These are phyloP conservation scores for Acer yangbiense DNA, from an alignment of 345 rosid genomes.

Conservation along the genomic window DNA sequence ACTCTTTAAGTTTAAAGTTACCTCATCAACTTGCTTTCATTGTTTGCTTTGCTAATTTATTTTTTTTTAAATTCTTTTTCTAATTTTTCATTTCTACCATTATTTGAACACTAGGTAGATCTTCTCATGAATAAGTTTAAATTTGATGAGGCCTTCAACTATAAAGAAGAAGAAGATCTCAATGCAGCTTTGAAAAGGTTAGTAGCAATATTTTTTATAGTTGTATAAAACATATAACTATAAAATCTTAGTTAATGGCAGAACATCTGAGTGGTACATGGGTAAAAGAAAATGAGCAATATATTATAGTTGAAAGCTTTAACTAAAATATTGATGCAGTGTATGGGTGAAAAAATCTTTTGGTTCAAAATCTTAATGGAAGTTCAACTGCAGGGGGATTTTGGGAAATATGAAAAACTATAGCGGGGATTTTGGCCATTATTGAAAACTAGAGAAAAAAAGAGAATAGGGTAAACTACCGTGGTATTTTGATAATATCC, in stretches of 20 bases:
- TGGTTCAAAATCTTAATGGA: no score
- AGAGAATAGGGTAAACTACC: no score
- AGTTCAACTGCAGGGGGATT: no score
- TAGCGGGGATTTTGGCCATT: no score
- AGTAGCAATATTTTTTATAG: background rate
- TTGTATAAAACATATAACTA: background rate
- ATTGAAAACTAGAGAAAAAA: no score
- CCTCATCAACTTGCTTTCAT: background rate
- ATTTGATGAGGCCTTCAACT: slow-evolving; percentile 45
- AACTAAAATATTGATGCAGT: background rate
- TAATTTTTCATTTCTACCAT: background rate
- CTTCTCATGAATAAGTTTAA: slow-evolving; percentile 38
- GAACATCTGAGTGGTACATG: background rate
- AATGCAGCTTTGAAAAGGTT: slow-evolving; percentile 40
- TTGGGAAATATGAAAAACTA: no score
- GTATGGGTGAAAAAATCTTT: no score
- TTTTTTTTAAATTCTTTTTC: background rate
- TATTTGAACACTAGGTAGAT: slow-evolving; percentile 25
- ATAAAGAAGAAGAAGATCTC: slow-evolving; percentile 33
- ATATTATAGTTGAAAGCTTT: background rate
- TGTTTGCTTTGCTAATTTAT: background rate
- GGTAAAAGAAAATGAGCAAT: no score
- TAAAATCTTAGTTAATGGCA: background rate
- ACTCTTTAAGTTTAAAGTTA: background rate
- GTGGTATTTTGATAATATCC: no score